phyloP scores from a whole-genome alignment of 306 rosid genomes.

The Chamaecrista fasciculata region DNA sequence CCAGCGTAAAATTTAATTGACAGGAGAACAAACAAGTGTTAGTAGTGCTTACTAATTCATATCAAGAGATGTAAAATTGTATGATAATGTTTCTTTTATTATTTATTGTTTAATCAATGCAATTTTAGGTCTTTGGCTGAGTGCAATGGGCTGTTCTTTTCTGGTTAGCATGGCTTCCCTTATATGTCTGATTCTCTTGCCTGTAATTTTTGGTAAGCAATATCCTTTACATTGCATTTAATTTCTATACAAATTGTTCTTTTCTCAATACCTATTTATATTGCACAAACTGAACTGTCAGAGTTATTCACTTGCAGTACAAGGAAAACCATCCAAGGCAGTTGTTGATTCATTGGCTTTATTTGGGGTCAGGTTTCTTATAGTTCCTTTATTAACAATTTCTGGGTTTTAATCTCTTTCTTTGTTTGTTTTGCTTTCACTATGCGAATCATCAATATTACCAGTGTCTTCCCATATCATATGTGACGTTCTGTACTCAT shows the following conservation, averaged over 20 bases:
- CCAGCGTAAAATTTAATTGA: background rate
- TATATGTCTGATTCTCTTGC: slow-evolving; percentile 75
- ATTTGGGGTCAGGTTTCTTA: slow-evolving; percentile 88
- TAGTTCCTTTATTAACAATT: slow-evolving; percentile 28
- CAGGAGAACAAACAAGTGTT: background rate
- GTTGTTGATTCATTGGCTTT: slow-evolving; percentile 92
- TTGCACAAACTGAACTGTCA: slow-evolving; percentile 25
- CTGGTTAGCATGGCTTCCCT: slow-evolving; percentile 98
- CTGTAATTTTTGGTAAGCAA: slow-evolving; percentile 77
- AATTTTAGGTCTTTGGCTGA: slow-evolving; percentile 72
- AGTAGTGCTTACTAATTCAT: background rate
- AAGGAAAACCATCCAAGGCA: slow-evolving; percentile 88
- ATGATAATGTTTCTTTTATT: background rate
- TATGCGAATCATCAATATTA: slow-evolving; percentile 8
- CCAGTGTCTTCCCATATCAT: background rate
- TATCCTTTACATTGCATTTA: slow-evolving; percentile 5
- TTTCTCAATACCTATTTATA: slow-evolving; percentile 8
- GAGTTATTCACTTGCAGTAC: slow-evolving; percentile 59
- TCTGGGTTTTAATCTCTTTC: slow-evolving; percentile 22
- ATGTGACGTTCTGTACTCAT: background rate
- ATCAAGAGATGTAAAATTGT: slow-evolving; percentile 12
- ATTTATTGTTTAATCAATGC: slow-evolving; percentile 3
- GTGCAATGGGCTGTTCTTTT: slow-evolving; percentile 90
- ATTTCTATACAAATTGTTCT: slow-evolving; percentile 16
- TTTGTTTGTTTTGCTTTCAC: slow-evolving; percentile 14